These are phyloP conservation scores for Phytopythium boreale DNA, from an alignment of 352 stramenopile species.

Conservation along the genomic window DNA sequence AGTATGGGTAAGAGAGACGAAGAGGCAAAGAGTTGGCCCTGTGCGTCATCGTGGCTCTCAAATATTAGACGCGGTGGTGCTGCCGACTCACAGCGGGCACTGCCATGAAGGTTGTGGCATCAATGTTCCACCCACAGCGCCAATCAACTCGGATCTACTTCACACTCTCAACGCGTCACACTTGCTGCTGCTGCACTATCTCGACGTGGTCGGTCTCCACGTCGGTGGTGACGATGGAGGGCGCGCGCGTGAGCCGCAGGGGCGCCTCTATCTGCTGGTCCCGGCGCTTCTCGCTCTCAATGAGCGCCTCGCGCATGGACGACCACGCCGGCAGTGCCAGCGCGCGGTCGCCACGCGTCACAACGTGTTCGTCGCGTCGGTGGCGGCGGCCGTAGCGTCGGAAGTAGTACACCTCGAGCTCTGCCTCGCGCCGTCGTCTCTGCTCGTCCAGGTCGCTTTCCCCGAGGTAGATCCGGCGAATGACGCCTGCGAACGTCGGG, in stretches of 20 bases:
- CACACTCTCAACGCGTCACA: not conserved
- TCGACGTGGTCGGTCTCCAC: not conserved
- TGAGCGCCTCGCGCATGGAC: slow-evolving; percentile 25
- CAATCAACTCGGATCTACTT: too few species aligned
- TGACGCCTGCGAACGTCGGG: not conserved
- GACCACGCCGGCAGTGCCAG: slow-evolving; percentile 26
- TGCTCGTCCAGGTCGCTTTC: not conserved
- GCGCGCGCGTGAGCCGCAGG: not conserved
- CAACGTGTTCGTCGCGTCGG: slow-evolving; percentile 1
- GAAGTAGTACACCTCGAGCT: not conserved
- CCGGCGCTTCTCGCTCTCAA: slow-evolving; percentile 21
- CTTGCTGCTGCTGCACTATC: not conserved
- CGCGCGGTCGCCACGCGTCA: not conserved
- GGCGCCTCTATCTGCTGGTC: not conserved
- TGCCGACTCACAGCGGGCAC: too few species aligned
- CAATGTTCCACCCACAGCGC: too few species aligned
- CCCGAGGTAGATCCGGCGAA: not conserved
- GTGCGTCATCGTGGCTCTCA: not conserved
- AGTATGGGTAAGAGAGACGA: not conserved
- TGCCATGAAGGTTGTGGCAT: too few species aligned
- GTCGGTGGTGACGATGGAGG: not conserved
- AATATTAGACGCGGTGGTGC: not conserved
- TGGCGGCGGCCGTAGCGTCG: not conserved
- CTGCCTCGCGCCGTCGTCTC: not conserved
- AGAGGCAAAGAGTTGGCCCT: not conserved